Evolutionary conservation across 1,284 basidiomycete species (phyloP).

Genomic region (Cutaneotrichosporon sp.): DNA sequence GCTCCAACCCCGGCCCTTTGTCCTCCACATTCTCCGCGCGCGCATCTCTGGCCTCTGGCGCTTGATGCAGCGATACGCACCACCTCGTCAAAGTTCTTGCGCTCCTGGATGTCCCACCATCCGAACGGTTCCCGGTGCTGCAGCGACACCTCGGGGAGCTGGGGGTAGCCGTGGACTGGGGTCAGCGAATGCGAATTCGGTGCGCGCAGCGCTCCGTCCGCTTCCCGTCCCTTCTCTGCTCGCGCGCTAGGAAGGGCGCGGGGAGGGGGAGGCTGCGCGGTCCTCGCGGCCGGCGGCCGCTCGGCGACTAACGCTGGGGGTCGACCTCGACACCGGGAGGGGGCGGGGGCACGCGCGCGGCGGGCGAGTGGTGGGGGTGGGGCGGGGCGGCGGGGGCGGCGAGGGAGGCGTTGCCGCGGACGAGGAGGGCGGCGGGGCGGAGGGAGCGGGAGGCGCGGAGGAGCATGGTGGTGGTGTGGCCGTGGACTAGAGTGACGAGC

Average conservation of each 20-base stretch:
- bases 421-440: slow-evolving; percentile 7
- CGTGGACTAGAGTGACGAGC: slow-evolving; percentile 2
- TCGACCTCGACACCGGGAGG: slow-evolving; percentile 47
- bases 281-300: neutral
- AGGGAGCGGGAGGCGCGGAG: slow-evolving; percentile 20
- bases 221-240: too few species aligned
- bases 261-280: neutral
- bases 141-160: slow-evolving; percentile 69
- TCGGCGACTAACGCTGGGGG: slow-evolving; percentile 45
- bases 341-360: slow-evolving; percentile 23
- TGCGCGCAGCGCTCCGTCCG: neutral
- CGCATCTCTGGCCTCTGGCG: too few species aligned
- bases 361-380: slow-evolving; percentile 23
- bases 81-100: slow-evolving; percentile 81
- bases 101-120: slow-evolving; percentile 79
- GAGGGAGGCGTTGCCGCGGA: slow-evolving; percentile 12
- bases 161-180: slow-evolving; percentile 67
- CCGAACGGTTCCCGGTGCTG: slow-evolving; percentile 69
- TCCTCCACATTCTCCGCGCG: neutral
- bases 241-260: too few species aligned
- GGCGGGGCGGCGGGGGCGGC: slow-evolving; percentile 6
- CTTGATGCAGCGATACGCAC: slow-evolving; percentile 59
- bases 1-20: neutral
- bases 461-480: slow-evolving; percentile 32
- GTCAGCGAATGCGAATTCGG: slow-evolving; percentile 7